A percentile compares a stretch with the other conserved stretches of the same genome.
phyloP scores from a whole-genome alignment of 257 asterid genomes.

The Solanum pennellii region DNA sequence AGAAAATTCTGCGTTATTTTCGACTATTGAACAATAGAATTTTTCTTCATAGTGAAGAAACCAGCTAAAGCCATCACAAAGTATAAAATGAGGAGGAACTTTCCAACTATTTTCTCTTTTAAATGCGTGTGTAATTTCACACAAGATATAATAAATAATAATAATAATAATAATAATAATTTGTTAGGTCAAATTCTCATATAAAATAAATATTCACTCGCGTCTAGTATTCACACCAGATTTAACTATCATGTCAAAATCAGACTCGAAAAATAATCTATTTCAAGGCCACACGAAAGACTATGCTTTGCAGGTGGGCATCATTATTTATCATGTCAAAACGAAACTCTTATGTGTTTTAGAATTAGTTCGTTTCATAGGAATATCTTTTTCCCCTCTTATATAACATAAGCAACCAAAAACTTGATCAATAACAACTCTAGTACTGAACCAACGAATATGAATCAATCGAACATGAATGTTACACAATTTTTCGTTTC shows the following conservation, averaged over 20 bases:
- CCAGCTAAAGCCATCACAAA: background rate
- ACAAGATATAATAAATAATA: background rate
- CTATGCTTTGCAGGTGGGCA: background rate
- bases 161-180: too few relatives aligned
- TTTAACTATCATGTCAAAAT: too few relatives aligned
- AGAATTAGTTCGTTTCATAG: background rate
- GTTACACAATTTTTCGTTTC: background rate
- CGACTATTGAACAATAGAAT: background rate
- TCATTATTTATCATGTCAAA: background rate
- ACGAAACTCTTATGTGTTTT: too few relatives aligned
- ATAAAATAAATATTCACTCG: too few relatives aligned
- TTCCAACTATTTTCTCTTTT: background rate
- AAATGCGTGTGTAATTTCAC: background rate
- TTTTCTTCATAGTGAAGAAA: conserved; percentile 1
- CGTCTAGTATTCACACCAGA: background rate
- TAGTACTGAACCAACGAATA: background rate
- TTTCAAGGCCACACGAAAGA: background rate
- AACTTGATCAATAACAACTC: background rate
- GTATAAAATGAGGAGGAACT: background rate
- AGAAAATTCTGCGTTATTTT: background rate
- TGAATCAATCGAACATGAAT: background rate
- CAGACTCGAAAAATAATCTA: background rate
- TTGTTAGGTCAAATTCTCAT: background rate
- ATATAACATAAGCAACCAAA: background rate
- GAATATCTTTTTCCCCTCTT: background rate